A percentile compares a stretch with the other conserved stretches of the same genome.
Evolutionary conservation across 1,284 basidiomycete species (phyloP).

Genomic region (Mycena citricolor): DNA sequence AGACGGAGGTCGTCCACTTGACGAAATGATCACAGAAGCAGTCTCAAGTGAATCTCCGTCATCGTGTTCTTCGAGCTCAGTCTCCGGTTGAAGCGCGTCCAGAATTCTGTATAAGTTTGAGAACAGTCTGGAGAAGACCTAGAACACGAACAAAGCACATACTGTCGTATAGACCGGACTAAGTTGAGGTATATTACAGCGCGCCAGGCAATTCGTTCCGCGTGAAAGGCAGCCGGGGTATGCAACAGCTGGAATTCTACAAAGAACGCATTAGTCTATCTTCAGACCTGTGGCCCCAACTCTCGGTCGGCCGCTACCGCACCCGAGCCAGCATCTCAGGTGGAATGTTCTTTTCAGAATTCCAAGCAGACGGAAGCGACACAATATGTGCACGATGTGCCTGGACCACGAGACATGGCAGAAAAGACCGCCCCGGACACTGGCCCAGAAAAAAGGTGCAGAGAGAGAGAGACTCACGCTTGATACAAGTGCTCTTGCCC

Average conservation of each 20-base stretch:
- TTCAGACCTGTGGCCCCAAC: too few relatives aligned
- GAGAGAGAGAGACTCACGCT: conserved; percentile 58
- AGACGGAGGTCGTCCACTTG: conserved; percentile 44
- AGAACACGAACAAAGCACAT: conserved; percentile 26
- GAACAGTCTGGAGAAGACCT: not conserved
- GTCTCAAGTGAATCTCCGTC: conserved; percentile 41
- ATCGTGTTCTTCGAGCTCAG: conserved; percentile 59
- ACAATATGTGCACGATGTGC: too few relatives aligned
- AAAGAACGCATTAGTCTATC: too few relatives aligned
- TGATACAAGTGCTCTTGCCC: conserved; percentile 74
- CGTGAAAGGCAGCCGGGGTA: conserved; percentile 67
- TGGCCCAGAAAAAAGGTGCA: too few relatives aligned
- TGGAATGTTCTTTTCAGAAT: too few relatives aligned
- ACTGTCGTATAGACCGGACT: conserved; percentile 75
- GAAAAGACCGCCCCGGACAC: too few relatives aligned
- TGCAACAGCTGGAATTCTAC: conserved; percentile 81
- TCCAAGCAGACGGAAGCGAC: too few relatives aligned
- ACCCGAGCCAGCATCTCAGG: too few relatives aligned
- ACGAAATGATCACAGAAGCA: conserved; percentile 49
- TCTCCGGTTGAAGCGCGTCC: conserved; percentile 69
- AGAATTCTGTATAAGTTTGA: conserved; percentile 52
- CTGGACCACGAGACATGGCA: too few relatives aligned
- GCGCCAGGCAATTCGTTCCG: conserved; percentile 79
- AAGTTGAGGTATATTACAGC: conserved; percentile 83
- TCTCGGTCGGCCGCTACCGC: too few relatives aligned